phyloP scores from a whole-genome alignment of 768 basidiomycete species.

The Trametes punicea region DNA sequence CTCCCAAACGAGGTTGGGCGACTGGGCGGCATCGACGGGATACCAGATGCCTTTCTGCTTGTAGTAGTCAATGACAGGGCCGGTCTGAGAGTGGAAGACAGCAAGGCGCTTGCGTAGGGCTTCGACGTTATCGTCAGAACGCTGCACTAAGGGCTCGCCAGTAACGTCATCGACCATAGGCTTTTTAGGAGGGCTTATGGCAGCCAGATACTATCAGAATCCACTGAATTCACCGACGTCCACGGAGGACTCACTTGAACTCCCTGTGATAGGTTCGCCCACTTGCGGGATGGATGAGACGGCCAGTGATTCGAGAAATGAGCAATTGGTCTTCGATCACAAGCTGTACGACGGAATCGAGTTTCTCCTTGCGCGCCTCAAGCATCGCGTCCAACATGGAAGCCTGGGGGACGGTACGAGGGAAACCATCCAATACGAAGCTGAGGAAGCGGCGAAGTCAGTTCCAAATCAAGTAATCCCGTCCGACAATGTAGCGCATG shows the following conservation, averaged over 20 bases:
- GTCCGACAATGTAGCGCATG: not conserved
- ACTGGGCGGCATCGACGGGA: conserved; percentile 91
- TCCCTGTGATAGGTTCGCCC: conserved; percentile 94
- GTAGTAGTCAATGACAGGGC: conserved; percentile 96
- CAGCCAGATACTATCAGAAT: not conserved
- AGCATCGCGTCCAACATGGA: conserved; percentile 96
- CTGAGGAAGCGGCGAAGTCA: conserved; percentile 39
- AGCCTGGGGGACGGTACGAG: conserved; percentile 94
- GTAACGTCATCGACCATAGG: conserved; percentile 89
- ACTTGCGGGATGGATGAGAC: conserved; percentile 84
- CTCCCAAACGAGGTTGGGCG: conserved; percentile 90
- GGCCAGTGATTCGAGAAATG: conserved; percentile 96
- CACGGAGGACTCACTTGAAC: conserved; percentile 67
- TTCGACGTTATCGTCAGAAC: conserved; percentile 97
- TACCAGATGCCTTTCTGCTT: conserved; percentile 87
- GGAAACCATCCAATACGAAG: conserved; percentile 99
- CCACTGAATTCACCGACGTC: not conserved
- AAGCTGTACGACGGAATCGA: conserved; percentile 91
- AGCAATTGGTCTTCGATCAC: conserved; percentile 91
- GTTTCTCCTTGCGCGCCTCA: conserved; percentile 71
- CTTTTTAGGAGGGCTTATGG: conserved; percentile 90
- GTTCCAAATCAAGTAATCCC: not conserved
- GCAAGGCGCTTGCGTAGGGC: conserved; percentile 84
- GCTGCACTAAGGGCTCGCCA: conserved; percentile 94
- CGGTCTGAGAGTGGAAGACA: conserved; percentile 92